Percentiles rank a stretch among this genome's conserved stretches.
These are phyloP conservation scores for Erodium maritimum DNA, from an alignment of 345 rosid genomes.

Conservation along the genomic window DNA sequence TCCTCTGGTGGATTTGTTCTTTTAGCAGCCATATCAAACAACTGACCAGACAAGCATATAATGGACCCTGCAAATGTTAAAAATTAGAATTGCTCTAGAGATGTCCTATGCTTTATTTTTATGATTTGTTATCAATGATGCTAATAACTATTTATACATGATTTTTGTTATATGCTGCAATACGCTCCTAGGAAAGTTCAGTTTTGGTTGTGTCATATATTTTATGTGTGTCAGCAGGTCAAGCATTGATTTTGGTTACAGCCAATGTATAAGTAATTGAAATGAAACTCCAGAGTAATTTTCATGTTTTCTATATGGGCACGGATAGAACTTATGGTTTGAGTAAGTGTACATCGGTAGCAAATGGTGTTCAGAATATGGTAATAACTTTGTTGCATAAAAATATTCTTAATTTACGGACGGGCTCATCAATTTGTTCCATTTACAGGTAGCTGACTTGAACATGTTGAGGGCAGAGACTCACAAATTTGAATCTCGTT, in stretches of 20 bases:
- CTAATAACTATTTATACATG: not conserved
- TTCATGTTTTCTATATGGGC: not conserved
- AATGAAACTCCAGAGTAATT: not conserved
- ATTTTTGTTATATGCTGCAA: not conserved
- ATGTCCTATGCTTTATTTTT: too few species aligned
- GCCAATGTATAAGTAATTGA: not conserved
- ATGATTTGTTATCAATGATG: not conserved
- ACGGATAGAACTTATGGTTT: not conserved
- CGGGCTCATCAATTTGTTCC: conserved; percentile 7
- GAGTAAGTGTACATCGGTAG: not conserved
- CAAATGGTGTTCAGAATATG: not conserved
- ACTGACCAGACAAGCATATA: too few species aligned
- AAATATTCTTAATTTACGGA: not conserved
- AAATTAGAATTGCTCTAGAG: too few species aligned
- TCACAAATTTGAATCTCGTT: conserved; percentile 82
- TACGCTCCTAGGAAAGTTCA: not conserved
- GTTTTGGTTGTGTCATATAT: not conserved
- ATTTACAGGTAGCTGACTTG: conserved; percentile 67
- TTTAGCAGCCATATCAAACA: not conserved
- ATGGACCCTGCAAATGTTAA: too few species aligned
- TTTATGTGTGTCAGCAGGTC: not conserved
- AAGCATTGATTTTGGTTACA: not conserved
- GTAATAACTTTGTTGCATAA: not conserved
- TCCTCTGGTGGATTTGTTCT: conserved; percentile 3
- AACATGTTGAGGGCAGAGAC: conserved; percentile 71